phyloP scores from a whole-genome alignment of 805 yeast species.

The Wickerhamomyces queroliae region DNA sequence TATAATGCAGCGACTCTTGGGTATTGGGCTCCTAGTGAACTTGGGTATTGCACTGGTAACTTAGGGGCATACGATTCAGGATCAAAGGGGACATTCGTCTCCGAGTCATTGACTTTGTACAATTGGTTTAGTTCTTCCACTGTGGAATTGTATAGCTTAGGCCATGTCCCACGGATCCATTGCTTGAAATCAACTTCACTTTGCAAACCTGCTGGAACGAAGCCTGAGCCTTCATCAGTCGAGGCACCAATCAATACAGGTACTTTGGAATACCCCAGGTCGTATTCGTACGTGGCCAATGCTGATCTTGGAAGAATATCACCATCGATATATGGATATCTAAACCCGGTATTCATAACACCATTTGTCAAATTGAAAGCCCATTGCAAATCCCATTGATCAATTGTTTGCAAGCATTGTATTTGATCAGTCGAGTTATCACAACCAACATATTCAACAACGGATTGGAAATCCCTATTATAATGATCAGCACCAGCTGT shows the following conservation, averaged over 20 bases:
- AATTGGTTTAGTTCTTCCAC: neutral
- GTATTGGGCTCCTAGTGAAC: conserved; percentile 1
- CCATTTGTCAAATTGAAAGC: conserved; percentile 12
- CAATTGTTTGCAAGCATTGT: conserved; percentile 10
- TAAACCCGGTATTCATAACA: neutral
- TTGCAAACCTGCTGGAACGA: conserved; percentile 2
- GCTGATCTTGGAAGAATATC: conserved; percentile 11
- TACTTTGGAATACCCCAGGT: conserved; percentile 13
- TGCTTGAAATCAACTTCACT: conserved; percentile 2
- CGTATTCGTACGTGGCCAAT: conserved; percentile 5
- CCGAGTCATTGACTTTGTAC: conserved; percentile 1
- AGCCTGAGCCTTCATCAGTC: conserved; percentile 16
- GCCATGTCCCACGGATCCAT: too few species aligned
- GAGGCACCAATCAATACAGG: conserved; percentile 19
- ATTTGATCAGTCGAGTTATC: conserved; percentile 5
- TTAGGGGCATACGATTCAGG: conserved; percentile 9
- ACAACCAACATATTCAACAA: neutral
- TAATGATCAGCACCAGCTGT: too few species aligned
- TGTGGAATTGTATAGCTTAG: neutral
- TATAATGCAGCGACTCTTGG: conserved; percentile 2
- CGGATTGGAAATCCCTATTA: too few species aligned
- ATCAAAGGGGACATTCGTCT: conserved; percentile 6
- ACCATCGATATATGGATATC: conserved; percentile 12
- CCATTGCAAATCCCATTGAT: conserved; percentile 3
- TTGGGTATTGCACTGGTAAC: conserved; percentile 3